These are phyloP conservation scores for Nymphaea thermarum DNA, from an alignment of 164 flowering plant species.

Conservation along the genomic window DNA sequence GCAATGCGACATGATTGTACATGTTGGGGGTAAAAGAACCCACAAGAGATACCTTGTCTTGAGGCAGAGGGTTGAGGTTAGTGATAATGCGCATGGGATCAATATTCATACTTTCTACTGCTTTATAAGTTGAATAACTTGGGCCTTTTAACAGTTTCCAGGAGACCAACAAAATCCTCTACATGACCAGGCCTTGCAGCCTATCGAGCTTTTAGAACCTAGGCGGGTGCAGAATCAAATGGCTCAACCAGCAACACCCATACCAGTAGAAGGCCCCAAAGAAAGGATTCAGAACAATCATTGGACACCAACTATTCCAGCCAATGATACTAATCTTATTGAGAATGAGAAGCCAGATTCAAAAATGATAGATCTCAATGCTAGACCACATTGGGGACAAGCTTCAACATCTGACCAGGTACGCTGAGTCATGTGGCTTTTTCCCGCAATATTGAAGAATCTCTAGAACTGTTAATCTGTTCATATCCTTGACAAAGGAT, in stretches of 20 bases:
- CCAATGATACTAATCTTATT: slow-evolving; percentile 19
- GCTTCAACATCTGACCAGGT: slow-evolving; percentile 52
- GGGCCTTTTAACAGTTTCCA: slow-evolving; percentile 47
- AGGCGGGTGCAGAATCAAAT: slow-evolving; percentile 31
- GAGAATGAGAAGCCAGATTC: slow-evolving; percentile 30
- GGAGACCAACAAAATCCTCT: slow-evolving; percentile 51
- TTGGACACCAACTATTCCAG: slow-evolving; percentile 22
- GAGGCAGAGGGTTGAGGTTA: slow-evolving; percentile 92
- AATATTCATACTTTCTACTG: not conserved
- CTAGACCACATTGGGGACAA: slow-evolving; percentile 48
- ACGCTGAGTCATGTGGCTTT: not conserved
- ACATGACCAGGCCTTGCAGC: slow-evolving; percentile 34
- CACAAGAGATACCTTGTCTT: slow-evolving; percentile 80
- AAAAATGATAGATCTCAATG: slow-evolving; percentile 66
- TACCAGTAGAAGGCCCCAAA: slow-evolving; percentile 5
- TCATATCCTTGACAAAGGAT: not conserved
- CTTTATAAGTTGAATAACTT: not conserved
- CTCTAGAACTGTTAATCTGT: too few relatives aligned
- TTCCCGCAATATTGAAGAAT: not conserved
- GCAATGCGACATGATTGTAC: slow-evolving; percentile 88
- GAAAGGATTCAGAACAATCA: slow-evolving; percentile 33
- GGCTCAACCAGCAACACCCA: slow-evolving; percentile 7
- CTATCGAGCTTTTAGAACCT: slow-evolving; percentile 20
- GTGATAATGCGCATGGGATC: slow-evolving; percentile 11
- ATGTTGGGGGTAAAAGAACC: slow-evolving; percentile 96